Percentiles rank a stretch among this genome's conserved stretches.
Conservation (phyloP, 2,329 filamentous ascomycete genomes). For the Botrytis aclada region DNA sequence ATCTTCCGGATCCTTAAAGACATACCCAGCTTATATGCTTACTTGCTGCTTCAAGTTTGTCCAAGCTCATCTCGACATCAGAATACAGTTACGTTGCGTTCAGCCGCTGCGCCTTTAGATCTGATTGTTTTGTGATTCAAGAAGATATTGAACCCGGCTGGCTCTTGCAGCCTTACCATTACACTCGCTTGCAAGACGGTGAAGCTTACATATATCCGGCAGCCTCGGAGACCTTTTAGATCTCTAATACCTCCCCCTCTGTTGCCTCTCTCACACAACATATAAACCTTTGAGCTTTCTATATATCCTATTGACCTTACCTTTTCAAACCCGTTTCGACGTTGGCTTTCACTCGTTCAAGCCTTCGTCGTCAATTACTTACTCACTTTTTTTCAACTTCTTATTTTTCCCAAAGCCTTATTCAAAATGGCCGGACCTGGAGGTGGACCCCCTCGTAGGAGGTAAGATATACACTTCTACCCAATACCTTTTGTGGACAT, state of each 20-base stretch:
- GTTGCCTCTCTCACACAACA: constrained; percentile 14
- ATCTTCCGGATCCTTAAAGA: constrained; percentile 4
- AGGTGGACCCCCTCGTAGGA: constrained; percentile 81
- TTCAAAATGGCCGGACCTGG: constrained; percentile 83
- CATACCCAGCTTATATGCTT: constrained; percentile 29
- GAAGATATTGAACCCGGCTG: constrained; percentile 22
- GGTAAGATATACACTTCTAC: constrained; percentile 42
- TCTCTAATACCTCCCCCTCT: constrained; percentile 26
- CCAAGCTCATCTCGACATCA: constrained; percentile 22
- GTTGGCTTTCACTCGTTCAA: constrained; percentile 40
- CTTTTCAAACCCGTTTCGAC: constrained; percentile 29
- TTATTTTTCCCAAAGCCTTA: constrained; percentile 28
- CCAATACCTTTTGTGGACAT: background rate
- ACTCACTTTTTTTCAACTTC: constrained; percentile 16
- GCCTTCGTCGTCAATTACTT: constrained; percentile 37
- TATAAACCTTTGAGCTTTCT: constrained; percentile 17
- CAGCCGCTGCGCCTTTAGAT: constrained; percentile 29
- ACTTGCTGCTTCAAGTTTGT: constrained; percentile 23
- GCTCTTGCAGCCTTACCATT: constrained; percentile 31
- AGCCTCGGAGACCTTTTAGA: constrained; percentile 28
- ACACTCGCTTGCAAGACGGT: constrained; percentile 31
- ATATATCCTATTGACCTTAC: constrained; percentile 19
- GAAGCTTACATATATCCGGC: constrained; percentile 33
- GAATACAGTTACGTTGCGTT: constrained; percentile 34
- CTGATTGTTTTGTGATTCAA: constrained; percentile 24